These are phyloP conservation scores for Aspergillus affinis DNA, from an alignment of 495 filamentous ascomycete genomes.

Conservation along the genomic window DNA sequence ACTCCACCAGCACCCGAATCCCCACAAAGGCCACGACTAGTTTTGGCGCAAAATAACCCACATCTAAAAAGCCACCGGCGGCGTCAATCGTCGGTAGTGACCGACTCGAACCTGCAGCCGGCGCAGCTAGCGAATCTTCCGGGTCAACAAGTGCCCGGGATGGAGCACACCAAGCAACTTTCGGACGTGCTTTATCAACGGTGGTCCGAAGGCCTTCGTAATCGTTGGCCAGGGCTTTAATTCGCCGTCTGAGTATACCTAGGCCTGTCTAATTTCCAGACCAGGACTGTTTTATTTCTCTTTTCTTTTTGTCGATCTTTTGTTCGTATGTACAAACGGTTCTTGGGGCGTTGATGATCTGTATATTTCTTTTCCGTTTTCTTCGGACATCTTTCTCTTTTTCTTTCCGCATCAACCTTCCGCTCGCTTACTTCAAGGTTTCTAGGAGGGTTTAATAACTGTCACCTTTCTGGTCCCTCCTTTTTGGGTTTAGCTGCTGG, in stretches of 20 bases:
- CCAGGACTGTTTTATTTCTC: constrained; percentile 6
- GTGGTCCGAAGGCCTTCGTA: constrained; percentile 83
- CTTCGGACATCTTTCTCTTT: constrained; percentile 10
- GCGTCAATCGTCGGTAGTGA: constrained; percentile 57
- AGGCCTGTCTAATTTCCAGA: background rate
- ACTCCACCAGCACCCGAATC: constrained; percentile 38
- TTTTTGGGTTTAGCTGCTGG: constrained; percentile 16
- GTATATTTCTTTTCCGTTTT: constrained; percentile 4
- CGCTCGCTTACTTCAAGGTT: constrained; percentile 7
- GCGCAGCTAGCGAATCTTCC: constrained; percentile 42
- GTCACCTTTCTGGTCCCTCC: background rate
- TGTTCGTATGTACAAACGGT: constrained; percentile 2
- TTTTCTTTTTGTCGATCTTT: constrained; percentile 8
- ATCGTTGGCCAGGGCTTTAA: constrained; percentile 68
- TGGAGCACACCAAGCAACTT: constrained; percentile 89
- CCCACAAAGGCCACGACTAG: constrained; percentile 60
- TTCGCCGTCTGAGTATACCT: background rate
- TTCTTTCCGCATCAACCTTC: constrained; percentile 10
- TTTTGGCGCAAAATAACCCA: constrained; percentile 80
- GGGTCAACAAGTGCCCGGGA: constrained; percentile 60
- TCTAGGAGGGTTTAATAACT: background rate
- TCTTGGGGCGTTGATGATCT: constrained; percentile 6
- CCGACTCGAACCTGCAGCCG: constrained; percentile 35
- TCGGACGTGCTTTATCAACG: constrained; percentile 86
- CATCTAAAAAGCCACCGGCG: constrained; percentile 76